phyloP scores from a whole-genome alignment of 2,329 filamentous ascomycete genomes.

The Colletotrichum lindemuthianum region DNA sequence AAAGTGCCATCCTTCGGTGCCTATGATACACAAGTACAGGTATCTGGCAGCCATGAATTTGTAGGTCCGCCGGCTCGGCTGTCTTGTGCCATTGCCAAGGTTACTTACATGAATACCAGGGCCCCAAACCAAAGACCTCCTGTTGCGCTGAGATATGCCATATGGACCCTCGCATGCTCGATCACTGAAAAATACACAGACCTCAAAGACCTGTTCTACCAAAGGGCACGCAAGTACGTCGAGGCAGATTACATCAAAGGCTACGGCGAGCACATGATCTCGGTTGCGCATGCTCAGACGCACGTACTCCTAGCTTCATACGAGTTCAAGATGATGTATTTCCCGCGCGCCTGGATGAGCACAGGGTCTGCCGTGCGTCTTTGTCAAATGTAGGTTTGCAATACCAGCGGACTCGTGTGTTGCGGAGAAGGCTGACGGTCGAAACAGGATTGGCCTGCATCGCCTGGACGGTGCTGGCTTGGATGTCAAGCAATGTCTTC shows the following conservation, averaged over 20 bases:
- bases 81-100: neutral
- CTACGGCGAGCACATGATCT: constrained; percentile 89
- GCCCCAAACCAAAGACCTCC: constrained; percentile 88
- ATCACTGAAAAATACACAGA: constrained; percentile 83
- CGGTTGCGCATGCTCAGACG: constrained; percentile 84
- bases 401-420: neutral
- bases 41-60: constrained; percentile 91
- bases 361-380: constrained; percentile 84
- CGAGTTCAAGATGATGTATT: constrained; percentile 98
- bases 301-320: constrained; percentile 84
- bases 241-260: constrained; percentile 92
- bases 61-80: constrained; percentile 50
- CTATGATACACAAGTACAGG: constrained; percentile 89
- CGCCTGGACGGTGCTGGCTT: constrained; percentile 83
- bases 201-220: constrained; percentile 89
- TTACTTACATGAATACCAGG: constrained; percentile 46
- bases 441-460: constrained; percentile 86
- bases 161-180: constrained; percentile 94
- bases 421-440: constrained; percentile 52
- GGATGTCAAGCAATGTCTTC: constrained; percentile 92
- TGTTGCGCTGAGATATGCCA: constrained; percentile 88
- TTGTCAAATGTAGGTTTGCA: constrained; percentile 75
- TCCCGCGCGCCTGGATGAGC: constrained; percentile 94
- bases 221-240: constrained; percentile 87
- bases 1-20: constrained; percentile 85